Base-by-base conservation (phyloP, 176 grass and related monocot genomes). In the Paspalum vaginatum region DNA sequence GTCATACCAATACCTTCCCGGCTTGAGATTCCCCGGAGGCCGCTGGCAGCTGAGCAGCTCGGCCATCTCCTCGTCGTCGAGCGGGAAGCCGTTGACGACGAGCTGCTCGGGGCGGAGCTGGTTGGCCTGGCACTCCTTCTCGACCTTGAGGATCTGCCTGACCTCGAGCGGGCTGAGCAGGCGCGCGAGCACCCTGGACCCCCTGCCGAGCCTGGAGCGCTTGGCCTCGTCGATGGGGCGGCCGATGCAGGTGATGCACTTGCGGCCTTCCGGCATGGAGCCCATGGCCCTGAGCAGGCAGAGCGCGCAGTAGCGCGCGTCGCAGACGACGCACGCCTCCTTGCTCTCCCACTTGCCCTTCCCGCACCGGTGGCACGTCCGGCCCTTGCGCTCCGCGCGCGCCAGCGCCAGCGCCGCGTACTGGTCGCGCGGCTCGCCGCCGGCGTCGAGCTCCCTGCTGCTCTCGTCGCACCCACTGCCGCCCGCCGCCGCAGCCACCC, bases 1-100 rank as follows among this genome's bases (percentile, higher is more conserved):
- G 76, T 98, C 95, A 72, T 98, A 98, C 95, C 95, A 98, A 79
- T 98, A 98, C 18, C 81, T 90, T n/a, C 95, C 95, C 38, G 95
- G 95, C 71, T 93, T 98, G 64, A 98, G 84, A 27, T 95, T 98
- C 59, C 87, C 73, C 18, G 95, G 95, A 42, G 95, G 95, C 67
- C 88, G 76, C 20, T 82, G 73, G 74, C 95, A 98, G 40, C 92
- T 95, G 46, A 95, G 79, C 84, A 98, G 82, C 24, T 88, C 90
- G 0, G 61, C 32, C 95, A 98, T 95, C 90, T 95, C 92, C 15
- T 98, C 90, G 0, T 76, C 70, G 8, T 80, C 66, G 37, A 98
- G 84, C 50, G 92, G 88, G 74, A 11, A 89, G 0, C 88, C 81
- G 79, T 98, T 98, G 18, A 95, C 88, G 0, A 95, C 27, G 53